These are phyloP conservation scores for Claviceps fusiformis DNA, from an alignment of 2,329 filamentous ascomycete species.

Conservation along the genomic window DNA sequence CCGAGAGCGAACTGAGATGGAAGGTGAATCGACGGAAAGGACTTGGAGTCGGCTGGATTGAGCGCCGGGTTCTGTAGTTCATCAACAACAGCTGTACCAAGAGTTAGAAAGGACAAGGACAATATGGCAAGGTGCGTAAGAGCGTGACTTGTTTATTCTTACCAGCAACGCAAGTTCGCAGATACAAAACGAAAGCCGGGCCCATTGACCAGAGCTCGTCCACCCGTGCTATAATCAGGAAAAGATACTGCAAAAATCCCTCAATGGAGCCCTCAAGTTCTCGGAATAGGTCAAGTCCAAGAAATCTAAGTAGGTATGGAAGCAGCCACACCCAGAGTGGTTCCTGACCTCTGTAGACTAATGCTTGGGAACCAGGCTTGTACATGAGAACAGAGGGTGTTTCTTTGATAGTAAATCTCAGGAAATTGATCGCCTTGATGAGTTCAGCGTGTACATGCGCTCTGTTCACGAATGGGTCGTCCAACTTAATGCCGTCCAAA, in stretches of 20 bases:
- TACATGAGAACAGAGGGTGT: conserved; percentile 54
- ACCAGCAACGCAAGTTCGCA: conserved; percentile 35
- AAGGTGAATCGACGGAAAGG: conserved; percentile 18
- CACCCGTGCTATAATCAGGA: conserved; percentile 29
- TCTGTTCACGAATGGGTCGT: conserved; percentile 53
- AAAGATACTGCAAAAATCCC: conserved; percentile 35
- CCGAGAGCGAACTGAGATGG: conserved; percentile 26
- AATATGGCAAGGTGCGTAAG: background rate
- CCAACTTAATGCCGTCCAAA: conserved; percentile 52
- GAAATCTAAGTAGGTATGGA: conserved; percentile 41
- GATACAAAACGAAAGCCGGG: conserved; percentile 30
- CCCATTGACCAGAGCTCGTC: conserved; percentile 35
- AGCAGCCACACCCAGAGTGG: conserved; percentile 54
- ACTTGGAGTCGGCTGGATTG: conserved; percentile 15
- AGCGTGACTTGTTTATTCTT: conserved; percentile 8
- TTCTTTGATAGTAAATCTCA: conserved; percentile 61
- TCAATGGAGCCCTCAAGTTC: conserved; percentile 38
- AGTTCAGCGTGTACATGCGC: conserved; percentile 45
- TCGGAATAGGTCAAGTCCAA: conserved; percentile 37
- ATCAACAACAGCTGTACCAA: conserved; percentile 17
- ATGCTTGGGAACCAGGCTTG: conserved; percentile 24
- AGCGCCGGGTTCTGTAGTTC: conserved; percentile 20
- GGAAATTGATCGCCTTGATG: conserved; percentile 61
- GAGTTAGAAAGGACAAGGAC: conserved; percentile 8
- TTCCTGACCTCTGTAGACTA: conserved; percentile 41